phyloP scores from a whole-genome alignment of 257 asterid species.

The Ballota nigra region DNA sequence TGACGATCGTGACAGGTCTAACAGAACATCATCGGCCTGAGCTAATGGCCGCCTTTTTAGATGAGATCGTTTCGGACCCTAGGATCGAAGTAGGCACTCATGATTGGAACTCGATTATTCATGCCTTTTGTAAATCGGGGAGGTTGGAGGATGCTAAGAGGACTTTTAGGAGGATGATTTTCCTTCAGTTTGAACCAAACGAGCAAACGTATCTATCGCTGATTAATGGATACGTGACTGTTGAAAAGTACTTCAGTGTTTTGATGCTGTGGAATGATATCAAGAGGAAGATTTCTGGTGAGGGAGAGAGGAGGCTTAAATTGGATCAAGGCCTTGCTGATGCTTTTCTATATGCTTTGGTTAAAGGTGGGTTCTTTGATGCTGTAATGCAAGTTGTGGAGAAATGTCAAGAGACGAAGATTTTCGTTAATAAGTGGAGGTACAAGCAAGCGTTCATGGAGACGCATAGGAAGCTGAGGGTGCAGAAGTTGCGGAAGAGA shows the following conservation, averaged over 20 bases:
- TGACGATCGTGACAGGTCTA: conserved; percentile 94
- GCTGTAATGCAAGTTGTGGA: conserved; percentile 96
- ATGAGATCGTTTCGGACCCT: conserved; percentile 86
- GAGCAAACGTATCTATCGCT: conserved; percentile 86
- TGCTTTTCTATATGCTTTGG: conserved; percentile 81
- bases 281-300: conserved; percentile 54
- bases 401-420: conserved; percentile 66
- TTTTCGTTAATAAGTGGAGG: conserved; percentile 94
- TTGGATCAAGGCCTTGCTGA: conserved; percentile 65
- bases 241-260: conserved; percentile 74
- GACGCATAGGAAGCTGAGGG: conserved; percentile 80
- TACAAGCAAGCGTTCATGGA: conserved; percentile 99
- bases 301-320: conserved; percentile 48
- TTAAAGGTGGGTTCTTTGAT: conserved; percentile 94
- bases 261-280: conserved; percentile 93
- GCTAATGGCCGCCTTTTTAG: conserved; percentile 86
- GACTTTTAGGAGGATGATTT: conserved; percentile 88
- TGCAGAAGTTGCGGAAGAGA: conserved; percentile 69
- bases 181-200: conserved; percentile 80
- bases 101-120: conserved; percentile 96
- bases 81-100: conserved; percentile 75
- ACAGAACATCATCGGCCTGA: conserved; percentile 95
- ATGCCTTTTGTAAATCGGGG: conserved; percentile 90
- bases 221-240: conserved; percentile 65
- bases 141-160: conserved; percentile 76